Conservation (phyloP, 192 early-diverging fungal species). For the Linnemannia zychae region DNA sequence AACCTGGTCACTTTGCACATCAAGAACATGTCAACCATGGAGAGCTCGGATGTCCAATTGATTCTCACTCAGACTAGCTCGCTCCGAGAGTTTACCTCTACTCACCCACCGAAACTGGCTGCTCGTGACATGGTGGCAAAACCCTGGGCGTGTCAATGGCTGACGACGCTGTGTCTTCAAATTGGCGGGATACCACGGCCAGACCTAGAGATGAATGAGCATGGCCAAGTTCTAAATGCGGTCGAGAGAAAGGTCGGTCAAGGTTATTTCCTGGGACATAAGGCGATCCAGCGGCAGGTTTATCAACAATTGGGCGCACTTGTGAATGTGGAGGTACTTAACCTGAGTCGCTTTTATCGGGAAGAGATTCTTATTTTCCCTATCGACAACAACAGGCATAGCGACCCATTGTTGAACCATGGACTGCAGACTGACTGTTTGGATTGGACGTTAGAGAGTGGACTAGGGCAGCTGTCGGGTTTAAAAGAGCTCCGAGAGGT, state of each 20-base stretch:
- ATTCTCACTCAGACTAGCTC: neutral
- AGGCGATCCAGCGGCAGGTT: neutral
- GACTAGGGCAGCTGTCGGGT: neutral
- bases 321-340: neutral
- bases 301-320: neutral
- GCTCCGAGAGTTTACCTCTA: neutral
- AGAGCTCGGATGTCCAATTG: constrained; percentile 1
- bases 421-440: neutral
- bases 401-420: neutral
- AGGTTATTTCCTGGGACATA: neutral
- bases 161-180: neutral
- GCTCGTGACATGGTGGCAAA: constrained; percentile 1
- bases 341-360: neutral
- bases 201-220: neutral
- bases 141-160: constrained; percentile 1
- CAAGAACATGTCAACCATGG: neutral
- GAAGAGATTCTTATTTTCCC: neutral
- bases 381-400: neutral
- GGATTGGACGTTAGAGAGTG: constrained; percentile 1
- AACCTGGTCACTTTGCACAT: neutral
- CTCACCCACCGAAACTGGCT: neutral
- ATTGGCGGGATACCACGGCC: neutral
- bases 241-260: neutral
- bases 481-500: neutral
- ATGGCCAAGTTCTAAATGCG: neutral